Percentiles rank a stretch among this genome's conserved stretches.
Conservation (phyloP, 2,329 filamentous ascomycete genomes). For the Waltergamsia citrina region DNA sequence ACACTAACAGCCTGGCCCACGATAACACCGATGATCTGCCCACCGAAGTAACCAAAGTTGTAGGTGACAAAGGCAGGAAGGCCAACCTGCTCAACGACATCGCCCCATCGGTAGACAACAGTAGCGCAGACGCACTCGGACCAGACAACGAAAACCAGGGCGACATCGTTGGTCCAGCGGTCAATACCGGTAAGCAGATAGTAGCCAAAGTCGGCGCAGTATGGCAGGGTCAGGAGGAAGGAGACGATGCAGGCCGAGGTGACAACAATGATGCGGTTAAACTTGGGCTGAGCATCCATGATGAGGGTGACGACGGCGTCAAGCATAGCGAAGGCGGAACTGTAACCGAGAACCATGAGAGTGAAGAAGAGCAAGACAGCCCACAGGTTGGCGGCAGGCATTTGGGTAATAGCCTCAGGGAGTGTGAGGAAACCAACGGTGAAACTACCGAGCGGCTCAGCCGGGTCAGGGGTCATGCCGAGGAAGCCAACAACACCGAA, state of each 20-base stretch:
- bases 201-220: conserved; percentile 45
- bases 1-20: conserved; percentile 29
- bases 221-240: conserved; percentile 38
- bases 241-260: conserved; percentile 32
- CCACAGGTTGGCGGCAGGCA: conserved; percentile 47
- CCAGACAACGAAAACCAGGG: conserved; percentile 41
- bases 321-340: conserved; percentile 42
- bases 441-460: conserved; percentile 34
- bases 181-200: conserved; percentile 41
- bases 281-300: conserved; percentile 30
- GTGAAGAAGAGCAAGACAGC: conserved; percentile 44
- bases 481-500: conserved; percentile 42
- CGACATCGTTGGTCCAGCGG: conserved; percentile 40
- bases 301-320: conserved; percentile 40
- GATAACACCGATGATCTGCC: conserved; percentile 32
- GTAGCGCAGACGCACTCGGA: conserved; percentile 38
- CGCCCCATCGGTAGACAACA: conserved; percentile 37
- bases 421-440: conserved; percentile 44
- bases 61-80: conserved; percentile 18
- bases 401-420: conserved; percentile 40
- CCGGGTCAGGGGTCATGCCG: conserved; percentile 16
- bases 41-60: conserved; percentile 36
- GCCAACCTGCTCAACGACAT: conserved; percentile 32
- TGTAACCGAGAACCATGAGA: conserved; percentile 41
- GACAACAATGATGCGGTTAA: conserved; percentile 33